Conservation (phyloP, 2,329 filamentous ascomycete genomes). For the Metarhizium sp. region DNA sequence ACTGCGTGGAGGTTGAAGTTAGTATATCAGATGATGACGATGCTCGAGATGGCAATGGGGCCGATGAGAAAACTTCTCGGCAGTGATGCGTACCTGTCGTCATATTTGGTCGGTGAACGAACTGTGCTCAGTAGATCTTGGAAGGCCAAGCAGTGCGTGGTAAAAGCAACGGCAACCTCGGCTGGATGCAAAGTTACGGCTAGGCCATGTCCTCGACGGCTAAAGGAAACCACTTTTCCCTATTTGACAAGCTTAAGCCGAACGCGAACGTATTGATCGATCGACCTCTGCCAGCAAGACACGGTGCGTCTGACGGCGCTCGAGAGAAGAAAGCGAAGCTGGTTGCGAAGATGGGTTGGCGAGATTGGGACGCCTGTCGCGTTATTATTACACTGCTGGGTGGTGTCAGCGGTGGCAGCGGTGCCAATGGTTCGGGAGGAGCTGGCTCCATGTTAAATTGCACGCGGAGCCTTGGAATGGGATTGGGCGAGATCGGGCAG, state of each 20-base stretch:
- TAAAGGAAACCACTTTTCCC: not conserved
- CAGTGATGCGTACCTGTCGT: slow-evolving; percentile 14
- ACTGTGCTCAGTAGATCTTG: not conserved
- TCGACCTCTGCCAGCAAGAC: not conserved
- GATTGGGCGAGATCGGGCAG: not conserved
- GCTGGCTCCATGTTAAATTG: not conserved
- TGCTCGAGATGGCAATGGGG: not conserved
- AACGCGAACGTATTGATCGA: not conserved
- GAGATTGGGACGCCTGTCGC: not conserved
- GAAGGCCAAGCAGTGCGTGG: slow-evolving; percentile 1
- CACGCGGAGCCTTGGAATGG: not conserved
- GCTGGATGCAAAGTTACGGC: slow-evolving; percentile 3
- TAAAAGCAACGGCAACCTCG: not conserved
- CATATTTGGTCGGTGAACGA: slow-evolving; percentile 11
- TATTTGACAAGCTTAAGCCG: not conserved
- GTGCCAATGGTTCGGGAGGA: not conserved
- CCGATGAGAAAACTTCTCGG: not conserved
- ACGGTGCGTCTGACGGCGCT: not conserved
- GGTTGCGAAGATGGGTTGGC: not conserved
- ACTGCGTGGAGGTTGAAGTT: slow-evolving; percentile 34
- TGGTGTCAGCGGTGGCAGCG: not conserved
- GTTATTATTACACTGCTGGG: not conserved
- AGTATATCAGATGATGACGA: slow-evolving; percentile 1
- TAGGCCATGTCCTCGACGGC: slow-evolving; percentile 10
- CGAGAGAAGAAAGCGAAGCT: not conserved